A percentile compares a stretch with the other conserved stretches of the same genome.
phyloP scores from a whole-genome alignment of 2,329 filamentous ascomycete genomes.

The Talaromyces sp. region DNA sequence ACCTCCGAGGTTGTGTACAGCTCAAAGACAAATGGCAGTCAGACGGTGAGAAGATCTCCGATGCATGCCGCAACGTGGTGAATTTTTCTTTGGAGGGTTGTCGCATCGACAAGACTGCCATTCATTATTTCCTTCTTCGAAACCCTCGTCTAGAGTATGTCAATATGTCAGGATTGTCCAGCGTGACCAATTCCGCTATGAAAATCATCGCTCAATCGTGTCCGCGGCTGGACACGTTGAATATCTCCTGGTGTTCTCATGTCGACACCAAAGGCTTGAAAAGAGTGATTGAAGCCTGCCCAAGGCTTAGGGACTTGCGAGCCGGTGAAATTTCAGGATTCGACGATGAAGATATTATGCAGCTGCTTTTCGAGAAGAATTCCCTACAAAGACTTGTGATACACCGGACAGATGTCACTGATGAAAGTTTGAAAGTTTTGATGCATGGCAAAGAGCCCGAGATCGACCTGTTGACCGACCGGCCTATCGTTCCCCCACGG shows the following conservation, averaged over 20 bases:
- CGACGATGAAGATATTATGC: conserved; percentile 64
- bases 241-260: conserved; percentile 88
- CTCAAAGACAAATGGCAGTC: conserved; percentile 73
- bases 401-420: conserved; percentile 69
- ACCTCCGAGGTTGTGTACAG: conserved; percentile 85
- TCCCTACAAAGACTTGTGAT: conserved; percentile 76
- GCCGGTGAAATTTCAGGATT: conserved; percentile 79
- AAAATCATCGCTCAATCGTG: conserved; percentile 79
- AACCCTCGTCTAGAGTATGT: conserved; percentile 76
- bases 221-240: conserved; percentile 72
- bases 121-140: conserved; percentile 70
- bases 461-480: conserved; percentile 72
- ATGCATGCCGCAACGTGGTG: conserved; percentile 78
- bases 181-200: conserved; percentile 74
- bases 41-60: conserved; percentile 63
- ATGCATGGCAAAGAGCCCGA: conserved; percentile 70
- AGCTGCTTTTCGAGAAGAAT: conserved; percentile 72
- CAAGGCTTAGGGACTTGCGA: conserved; percentile 68
- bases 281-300: conserved; percentile 66
- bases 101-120: conserved; percentile 70
- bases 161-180: conserved; percentile 75
- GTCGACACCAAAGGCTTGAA: conserved; percentile 72
- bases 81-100: conserved; percentile 87
- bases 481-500: conserved; percentile 69
- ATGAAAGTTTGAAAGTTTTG: conserved; percentile 66